Conservation (phyloP, 2,329 filamentous ascomycete species). For the Aspergillus vadensis region DNA sequence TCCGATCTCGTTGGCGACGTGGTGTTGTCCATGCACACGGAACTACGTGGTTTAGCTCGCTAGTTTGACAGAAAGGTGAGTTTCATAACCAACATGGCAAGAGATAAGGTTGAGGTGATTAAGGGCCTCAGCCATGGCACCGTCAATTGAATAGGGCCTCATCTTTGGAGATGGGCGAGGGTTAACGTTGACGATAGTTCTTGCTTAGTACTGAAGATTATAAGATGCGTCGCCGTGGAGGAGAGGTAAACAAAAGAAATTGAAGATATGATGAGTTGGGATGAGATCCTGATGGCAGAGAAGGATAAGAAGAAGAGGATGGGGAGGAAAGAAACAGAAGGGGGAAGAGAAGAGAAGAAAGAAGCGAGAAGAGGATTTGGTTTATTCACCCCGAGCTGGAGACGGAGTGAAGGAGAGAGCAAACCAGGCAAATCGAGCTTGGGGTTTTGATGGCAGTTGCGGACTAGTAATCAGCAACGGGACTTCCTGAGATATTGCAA, state of each 20-base stretch:
- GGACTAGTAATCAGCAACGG: not conserved
- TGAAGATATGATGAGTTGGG: too few species aligned
- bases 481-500: too few species aligned
- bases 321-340: not conserved
- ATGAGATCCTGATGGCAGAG: too few species aligned
- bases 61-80: not conserved
- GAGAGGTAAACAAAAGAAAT: too few species aligned
- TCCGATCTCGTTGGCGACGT: conserved; percentile 39
- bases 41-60: conserved; percentile 25
- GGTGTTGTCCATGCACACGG: conserved; percentile 30
- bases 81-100: conserved; percentile 28
- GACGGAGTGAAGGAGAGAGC: not conserved
- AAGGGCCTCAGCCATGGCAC: conserved; percentile 34
- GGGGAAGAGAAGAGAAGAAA: not conserved
- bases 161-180: conserved; percentile 11
- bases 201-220: too few species aligned
- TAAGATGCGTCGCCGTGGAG: too few species aligned
- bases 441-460: not conserved
- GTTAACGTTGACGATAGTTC: not conserved
- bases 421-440: not conserved
- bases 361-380: not conserved
- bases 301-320: not conserved
- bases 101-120: conserved; percentile 28
- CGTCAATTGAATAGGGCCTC: conserved; percentile 26
- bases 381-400: not conserved